Evolutionary conservation across 306 rosid genomes (phyloP).

Genomic region (Sicyos baderoa): DNA sequence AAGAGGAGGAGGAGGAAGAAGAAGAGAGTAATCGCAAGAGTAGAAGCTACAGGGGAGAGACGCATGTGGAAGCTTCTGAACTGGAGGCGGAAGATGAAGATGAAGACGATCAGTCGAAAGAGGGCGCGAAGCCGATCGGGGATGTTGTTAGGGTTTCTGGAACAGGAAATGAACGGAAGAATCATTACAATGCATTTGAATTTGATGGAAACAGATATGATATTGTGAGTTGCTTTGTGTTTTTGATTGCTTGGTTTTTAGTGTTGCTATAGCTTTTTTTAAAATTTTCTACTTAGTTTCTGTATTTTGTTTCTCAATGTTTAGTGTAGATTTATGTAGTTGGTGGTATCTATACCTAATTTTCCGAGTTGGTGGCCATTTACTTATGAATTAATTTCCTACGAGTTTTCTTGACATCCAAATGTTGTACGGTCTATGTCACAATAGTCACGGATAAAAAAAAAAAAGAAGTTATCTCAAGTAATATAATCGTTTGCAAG

Average conservation of each 20-base stretch:
- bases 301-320: not conserved
- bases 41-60: not conserved
- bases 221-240: constrained; percentile 36
- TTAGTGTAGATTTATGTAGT: not conserved
- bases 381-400: no score
- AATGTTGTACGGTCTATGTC: no score
- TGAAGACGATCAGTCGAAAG: constrained; percentile 40
- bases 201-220: constrained; percentile 64
- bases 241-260: not conserved
- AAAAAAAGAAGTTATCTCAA: no score
- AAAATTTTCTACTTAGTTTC: not conserved
- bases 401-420: no score
- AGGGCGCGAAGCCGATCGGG: constrained; percentile 75
- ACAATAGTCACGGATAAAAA: no score
- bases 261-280: constrained; percentile 2
- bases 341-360: not conserved
- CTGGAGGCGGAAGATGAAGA: constrained; percentile 22
- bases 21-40: constrained; percentile 15
- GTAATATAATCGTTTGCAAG: not conserved
- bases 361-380: no score
- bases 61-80: constrained; percentile 18
- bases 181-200: constrained; percentile 60
- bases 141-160: constrained; percentile 56
- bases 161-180: constrained; percentile 60
- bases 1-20: constrained; percentile 21